Conservation (phyloP, 768 basidiomycete genomes). For the Kwoniella dendrophila region DNA sequence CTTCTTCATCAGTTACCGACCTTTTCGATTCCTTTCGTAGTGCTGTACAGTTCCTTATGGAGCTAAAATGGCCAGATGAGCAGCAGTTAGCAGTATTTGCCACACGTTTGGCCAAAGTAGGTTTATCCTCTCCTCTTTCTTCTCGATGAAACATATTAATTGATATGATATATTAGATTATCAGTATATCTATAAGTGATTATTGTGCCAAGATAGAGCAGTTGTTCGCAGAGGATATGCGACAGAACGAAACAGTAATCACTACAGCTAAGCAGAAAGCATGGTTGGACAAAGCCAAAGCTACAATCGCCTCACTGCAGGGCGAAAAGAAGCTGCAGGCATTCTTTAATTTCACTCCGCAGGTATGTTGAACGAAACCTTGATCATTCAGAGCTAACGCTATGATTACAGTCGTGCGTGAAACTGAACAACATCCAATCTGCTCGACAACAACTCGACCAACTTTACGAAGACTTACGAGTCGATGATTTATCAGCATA, state of each 20-base stretch:
- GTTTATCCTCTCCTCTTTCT: constrained; percentile 26
- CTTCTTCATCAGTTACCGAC: constrained; percentile 96
- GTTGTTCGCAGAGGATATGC: constrained; percentile 94
- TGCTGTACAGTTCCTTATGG: constrained; percentile 82
- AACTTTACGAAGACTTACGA: constrained; percentile 88
- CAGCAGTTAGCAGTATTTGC: constrained; percentile 87
- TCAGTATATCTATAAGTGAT: constrained; percentile 86
- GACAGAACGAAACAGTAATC: constrained; percentile 64
- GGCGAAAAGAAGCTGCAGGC: constrained; percentile 92
- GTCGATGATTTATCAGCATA: constrained; percentile 71
- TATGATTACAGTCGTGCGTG: constrained; percentile 71
- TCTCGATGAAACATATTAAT: neutral
- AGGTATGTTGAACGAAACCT: constrained; percentile 48
- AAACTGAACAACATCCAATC: constrained; percentile 97
- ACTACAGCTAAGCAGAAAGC: constrained; percentile 77
- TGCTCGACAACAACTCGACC: constrained; percentile 84
- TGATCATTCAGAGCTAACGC: neutral
- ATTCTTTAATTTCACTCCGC: constrained; percentile 82
- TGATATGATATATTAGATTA: constrained; percentile 63
- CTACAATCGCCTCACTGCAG: constrained; percentile 61
- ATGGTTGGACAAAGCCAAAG: constrained; percentile 55
- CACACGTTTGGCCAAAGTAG: constrained; percentile 81
- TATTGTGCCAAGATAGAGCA: constrained; percentile 86
- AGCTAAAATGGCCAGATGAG: constrained; percentile 87
- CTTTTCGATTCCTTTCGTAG: constrained; percentile 91